Conservation (phyloP, 75 land plant species). For the Azolla pinnata region DNA sequence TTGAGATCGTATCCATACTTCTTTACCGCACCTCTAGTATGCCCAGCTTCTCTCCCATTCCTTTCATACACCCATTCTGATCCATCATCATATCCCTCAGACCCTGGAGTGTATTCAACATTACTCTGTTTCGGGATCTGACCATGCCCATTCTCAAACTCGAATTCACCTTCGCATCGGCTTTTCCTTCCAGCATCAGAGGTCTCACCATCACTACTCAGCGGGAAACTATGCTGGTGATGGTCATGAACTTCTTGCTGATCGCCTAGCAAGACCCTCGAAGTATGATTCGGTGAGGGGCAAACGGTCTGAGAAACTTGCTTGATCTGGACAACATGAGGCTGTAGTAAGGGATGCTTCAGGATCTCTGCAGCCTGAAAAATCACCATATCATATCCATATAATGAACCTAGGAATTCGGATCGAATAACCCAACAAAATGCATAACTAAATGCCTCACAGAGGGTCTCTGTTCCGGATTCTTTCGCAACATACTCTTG, state of each 20-base stretch:
- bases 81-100: constrained; percentile 4
- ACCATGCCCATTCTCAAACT: no score
- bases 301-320: constrained; percentile 6
- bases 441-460: constrained; percentile 23
- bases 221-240: neutral
- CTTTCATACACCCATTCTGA: constrained; percentile 15
- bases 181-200: constrained; percentile 12
- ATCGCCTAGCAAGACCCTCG: neutral
- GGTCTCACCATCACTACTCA: constrained; percentile 18
- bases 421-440: no score
- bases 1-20: no score
- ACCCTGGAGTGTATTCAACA: no score
- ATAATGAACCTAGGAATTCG: neutral
- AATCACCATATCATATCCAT: constrained; percentile 1
- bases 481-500: constrained; percentile 92
- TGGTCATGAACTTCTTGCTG: constrained; percentile 11
- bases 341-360: constrained; percentile 54
- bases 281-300: constrained; percentile 5
- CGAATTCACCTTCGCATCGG: constrained; percentile 13
- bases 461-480: constrained; percentile 89
- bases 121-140: no score
- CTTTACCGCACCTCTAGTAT: no score
- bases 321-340: constrained; percentile 42
- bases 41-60: no score
- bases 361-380: constrained; percentile 62